Conservation (phyloP, 2,329 filamentous ascomycete genomes). For the Xylaria sp. region DNA sequence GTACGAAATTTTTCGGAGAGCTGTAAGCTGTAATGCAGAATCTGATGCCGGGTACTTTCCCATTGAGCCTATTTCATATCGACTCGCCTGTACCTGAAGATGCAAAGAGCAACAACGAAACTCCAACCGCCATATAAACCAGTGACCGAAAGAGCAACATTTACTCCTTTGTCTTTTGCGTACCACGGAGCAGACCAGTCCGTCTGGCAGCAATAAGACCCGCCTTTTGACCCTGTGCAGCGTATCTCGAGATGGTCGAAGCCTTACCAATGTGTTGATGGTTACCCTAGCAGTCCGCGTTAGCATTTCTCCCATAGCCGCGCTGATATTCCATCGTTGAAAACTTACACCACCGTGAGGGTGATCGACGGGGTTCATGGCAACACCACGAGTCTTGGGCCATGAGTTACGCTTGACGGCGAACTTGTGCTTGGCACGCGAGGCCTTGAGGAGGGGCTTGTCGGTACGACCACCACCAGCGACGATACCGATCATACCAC, state of each 20-base stretch:
- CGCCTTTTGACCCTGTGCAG: conserved; percentile 98
- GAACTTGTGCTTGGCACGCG: conserved; percentile 99
- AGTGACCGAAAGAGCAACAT: conserved; percentile 43
- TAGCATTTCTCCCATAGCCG: conserved; percentile 42
- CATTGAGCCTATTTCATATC: conserved; percentile 47
- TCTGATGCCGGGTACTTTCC: conserved; percentile 46
- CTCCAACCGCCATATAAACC: conserved; percentile 64
- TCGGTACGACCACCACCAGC: conserved; percentile 99
- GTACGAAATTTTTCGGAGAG: conserved; percentile 19
- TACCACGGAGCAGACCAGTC: conserved; percentile 99
- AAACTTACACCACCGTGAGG: conserved; percentile 84
- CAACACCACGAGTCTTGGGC: conserved; percentile 99
- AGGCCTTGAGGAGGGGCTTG: conserved; percentile 99
- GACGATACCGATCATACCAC: conserved; percentile 99
- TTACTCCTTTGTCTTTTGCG: conserved; percentile 99
- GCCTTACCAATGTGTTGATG: conserved; percentile 99
- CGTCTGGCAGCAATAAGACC: conserved; percentile 99
- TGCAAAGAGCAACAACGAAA: conserved; percentile 68
- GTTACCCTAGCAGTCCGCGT: conserved; percentile 75
- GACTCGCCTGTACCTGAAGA: conserved; percentile 54
- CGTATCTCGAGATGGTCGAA: conserved; percentile 98
- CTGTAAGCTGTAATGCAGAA: conserved; percentile 28
- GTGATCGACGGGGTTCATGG: conserved; percentile 99
- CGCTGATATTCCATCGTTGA: not conserved
- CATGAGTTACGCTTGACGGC: conserved; percentile 99